A percentile compares a stretch with the other conserved stretches of the same genome.
Evolutionary conservation across 352 stramenopile genomes (phyloP).

Genomic region (Pythium aphanidermatum): DNA sequence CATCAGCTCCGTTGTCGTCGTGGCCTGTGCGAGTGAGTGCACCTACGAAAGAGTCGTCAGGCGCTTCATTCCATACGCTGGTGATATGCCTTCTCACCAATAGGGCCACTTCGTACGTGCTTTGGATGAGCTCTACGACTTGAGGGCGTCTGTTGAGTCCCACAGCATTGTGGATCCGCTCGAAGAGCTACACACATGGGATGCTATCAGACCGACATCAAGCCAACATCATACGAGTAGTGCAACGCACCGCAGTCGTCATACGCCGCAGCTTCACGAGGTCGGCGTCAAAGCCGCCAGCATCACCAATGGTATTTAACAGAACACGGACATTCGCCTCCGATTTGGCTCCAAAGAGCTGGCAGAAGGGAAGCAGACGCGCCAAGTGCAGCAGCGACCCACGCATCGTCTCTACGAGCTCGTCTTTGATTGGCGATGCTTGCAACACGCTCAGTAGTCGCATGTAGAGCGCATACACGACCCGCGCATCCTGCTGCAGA

Average conservation of each 20-base stretch:
- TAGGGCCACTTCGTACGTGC: constrained; percentile 37
- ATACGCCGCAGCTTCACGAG: too few relatives aligned
- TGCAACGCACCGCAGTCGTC: too few relatives aligned
- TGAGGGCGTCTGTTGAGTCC: constrained; percentile 23
- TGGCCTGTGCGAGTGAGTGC: constrained; percentile 20
- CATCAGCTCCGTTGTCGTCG: constrained; percentile 17
- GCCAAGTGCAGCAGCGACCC: constrained; percentile 40
- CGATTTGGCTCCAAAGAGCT: constrained; percentile 33
- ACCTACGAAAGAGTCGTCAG: too few relatives aligned
- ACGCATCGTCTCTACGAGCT: constrained; percentile 7
- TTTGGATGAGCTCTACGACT: constrained; percentile 36
- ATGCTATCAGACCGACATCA: not conserved
- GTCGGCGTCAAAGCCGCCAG: too few relatives aligned
- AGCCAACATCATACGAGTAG: too few relatives aligned
- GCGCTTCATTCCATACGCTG: too few relatives aligned
- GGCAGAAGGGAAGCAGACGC: constrained; percentile 53
- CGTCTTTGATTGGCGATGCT: not conserved
- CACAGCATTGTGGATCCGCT: constrained; percentile 22
- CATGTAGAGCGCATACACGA: constrained; percentile 34
- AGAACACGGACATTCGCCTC: too few relatives aligned
- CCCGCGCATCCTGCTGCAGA: constrained; percentile 7
- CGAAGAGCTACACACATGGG: constrained; percentile 27
- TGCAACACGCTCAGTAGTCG: constrained; percentile 15
- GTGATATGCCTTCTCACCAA: too few relatives aligned
- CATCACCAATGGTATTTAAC: too few relatives aligned